Base-by-base conservation (phyloP, 352 stramenopile genomes). In the Phytophthora constricta region DNA sequence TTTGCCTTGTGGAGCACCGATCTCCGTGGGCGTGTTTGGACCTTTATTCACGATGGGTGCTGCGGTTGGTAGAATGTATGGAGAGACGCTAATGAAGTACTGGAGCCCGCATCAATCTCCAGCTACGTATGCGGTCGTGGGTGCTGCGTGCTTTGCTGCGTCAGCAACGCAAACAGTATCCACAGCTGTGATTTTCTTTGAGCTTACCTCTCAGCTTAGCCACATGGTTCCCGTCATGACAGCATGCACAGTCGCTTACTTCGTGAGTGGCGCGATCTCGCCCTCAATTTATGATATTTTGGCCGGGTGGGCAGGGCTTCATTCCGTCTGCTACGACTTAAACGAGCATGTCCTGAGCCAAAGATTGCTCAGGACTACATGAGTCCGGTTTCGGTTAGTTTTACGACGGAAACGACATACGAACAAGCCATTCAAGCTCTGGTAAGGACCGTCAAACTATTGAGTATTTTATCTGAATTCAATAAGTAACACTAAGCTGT, bases 141-240 rank as follows among this genome's bases (percentile, higher is more conserved):
- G 94, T 0, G 95, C 95, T 3, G 93, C 94, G 16, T 94, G 90
- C 60, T 97, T 98, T 64, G 77, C 92, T 1, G 91, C 92, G 2
- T 97, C 91, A 7, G 93, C 94, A 11, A 98, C 95, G 3, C 76
- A 95, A 47, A 96, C 94, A 0, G 88, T 98, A 16, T 98, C 87
- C 0, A 96, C 87, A 0, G 83, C 86, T 1, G 86, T 96, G 25
- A 94, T 96, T 50, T 93, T 98, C 75, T 96, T 96, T 53, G 87
- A 96, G 57, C 77, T 96, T 20, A 94, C 87, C 2, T 87, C 86
- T 5, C 87, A 94, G 28, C 58, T 96, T 23, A 95, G 86, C 60
- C 86, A 96, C 74, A 92, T 96, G 81, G 82, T 94, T 1, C 87
- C 87, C 0, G 82, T 96, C 5, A 93, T 92, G 87, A 74, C 96